Evolutionary conservation across 495 filamentous ascomycete species (phyloP).

Genomic region (Podospora fimiseda): DNA sequence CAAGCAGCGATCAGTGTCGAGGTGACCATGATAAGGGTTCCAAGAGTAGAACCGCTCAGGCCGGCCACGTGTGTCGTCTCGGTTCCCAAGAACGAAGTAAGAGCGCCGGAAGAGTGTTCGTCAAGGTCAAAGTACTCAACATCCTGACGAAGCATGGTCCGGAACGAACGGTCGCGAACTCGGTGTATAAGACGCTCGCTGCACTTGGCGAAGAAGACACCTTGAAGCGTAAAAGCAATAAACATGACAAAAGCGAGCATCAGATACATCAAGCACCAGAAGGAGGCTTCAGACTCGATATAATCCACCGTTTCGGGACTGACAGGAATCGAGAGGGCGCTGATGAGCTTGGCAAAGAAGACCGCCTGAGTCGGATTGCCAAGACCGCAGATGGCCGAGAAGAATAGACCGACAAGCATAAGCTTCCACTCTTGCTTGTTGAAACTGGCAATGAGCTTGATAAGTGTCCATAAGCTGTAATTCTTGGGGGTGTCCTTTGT

Average conservation of each 20-base stretch:
- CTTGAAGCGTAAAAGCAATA: slow-evolving; percentile 60
- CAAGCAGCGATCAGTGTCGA: slow-evolving; percentile 69
- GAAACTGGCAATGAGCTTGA: slow-evolving; percentile 77
- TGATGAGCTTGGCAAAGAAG: slow-evolving; percentile 86
- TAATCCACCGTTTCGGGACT: slow-evolving; percentile 27
- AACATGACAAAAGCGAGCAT: slow-evolving; percentile 82
- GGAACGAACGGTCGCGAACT: slow-evolving; percentile 72
- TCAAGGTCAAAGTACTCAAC: slow-evolving; percentile 83
- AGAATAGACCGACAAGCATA: slow-evolving; percentile 73
- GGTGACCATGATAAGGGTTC: slow-evolving; percentile 67
- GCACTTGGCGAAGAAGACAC: slow-evolving; percentile 69
- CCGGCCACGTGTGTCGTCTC: slow-evolving; percentile 79
- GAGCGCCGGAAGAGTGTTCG: slow-evolving; percentile 72
- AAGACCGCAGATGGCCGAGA: slow-evolving; percentile 72
- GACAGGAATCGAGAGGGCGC: slow-evolving; percentile 34
- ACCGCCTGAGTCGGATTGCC: slow-evolving; percentile 84
- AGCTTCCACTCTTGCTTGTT: slow-evolving; percentile 66
- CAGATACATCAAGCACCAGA: slow-evolving; percentile 92
- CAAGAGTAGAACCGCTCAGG: slow-evolving; percentile 73
- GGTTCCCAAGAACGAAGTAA: slow-evolving; percentile 82
- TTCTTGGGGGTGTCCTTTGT: slow-evolving; percentile 42
- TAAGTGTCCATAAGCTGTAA: slow-evolving; percentile 71
- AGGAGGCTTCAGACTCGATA: slow-evolving; percentile 64
- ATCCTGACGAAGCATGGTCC: slow-evolving; percentile 82
- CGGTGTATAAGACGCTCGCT: slow-evolving; percentile 75